phyloP scores from a whole-genome alignment of 768 basidiomycete genomes.

The Mycena maculata region DNA sequence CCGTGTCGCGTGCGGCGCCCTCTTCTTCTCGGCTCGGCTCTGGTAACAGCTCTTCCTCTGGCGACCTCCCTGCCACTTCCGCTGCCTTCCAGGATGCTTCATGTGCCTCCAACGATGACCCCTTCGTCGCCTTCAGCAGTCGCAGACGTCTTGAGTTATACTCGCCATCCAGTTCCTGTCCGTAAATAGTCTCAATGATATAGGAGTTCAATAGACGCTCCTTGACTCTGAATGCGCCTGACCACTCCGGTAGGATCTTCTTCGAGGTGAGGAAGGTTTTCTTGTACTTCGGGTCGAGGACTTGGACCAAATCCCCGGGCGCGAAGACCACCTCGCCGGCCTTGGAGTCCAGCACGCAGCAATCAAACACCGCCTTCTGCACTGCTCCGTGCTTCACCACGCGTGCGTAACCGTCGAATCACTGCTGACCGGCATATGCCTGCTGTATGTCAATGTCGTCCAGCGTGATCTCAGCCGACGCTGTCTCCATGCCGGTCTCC shows the following conservation, averaged over 20 bases:
- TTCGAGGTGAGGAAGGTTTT: conserved; percentile 16
- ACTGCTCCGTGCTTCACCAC: conserved; percentile 35
- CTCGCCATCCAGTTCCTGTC: conserved; percentile 3
- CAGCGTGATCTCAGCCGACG: background rate
- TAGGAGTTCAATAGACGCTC: conserved; percentile 12
- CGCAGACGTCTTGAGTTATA: conserved; percentile 3
- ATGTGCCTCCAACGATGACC: background rate
- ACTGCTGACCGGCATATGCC: conserved; percentile 44
- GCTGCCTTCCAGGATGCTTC: background rate
- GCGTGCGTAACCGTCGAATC: conserved; percentile 42
- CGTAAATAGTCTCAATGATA: conserved; percentile 17
- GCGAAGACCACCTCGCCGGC: conserved; percentile 33
- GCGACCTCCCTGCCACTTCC: background rate
- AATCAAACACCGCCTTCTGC: conserved; percentile 23
- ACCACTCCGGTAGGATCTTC: conserved; percentile 13
- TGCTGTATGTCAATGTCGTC: conserved; percentile 38
- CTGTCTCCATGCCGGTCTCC: conserved; percentile 19
- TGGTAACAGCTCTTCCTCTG: background rate
- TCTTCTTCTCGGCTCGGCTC: conserved; percentile 20
- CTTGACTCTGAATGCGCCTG: conserved; percentile 13
- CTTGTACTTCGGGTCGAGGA: conserved; percentile 7
- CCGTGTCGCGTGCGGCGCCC: conserved; percentile 37
- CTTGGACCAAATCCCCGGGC: conserved; percentile 40
- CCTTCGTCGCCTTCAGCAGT: background rate
- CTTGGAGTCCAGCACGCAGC: background rate